Conservation (phyloP, 108 stramenopile genomes). For the Aurantiochytrium sp. region DNA sequence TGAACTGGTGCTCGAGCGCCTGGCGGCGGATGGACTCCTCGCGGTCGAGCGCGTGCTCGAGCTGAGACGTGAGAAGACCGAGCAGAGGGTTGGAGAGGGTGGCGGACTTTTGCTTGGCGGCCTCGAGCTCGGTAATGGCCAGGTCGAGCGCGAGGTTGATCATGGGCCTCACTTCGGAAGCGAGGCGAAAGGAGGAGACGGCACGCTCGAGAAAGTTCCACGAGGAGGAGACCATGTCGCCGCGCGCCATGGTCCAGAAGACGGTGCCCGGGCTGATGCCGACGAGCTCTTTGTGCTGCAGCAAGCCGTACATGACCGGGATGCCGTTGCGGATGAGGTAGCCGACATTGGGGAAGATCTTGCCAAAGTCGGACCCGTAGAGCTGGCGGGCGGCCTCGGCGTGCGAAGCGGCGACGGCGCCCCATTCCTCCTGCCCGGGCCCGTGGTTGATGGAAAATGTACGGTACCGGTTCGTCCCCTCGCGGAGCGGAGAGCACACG, state of each 20-base stretch:
- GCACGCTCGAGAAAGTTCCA: constrained; percentile 26
- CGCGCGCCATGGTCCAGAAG: constrained; percentile 9
- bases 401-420: constrained; percentile 1
- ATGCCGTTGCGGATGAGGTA: constrained; percentile 16
- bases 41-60: not conserved
- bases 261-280: constrained; percentile 18
- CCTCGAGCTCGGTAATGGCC: constrained; percentile 24
- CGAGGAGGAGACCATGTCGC: constrained; percentile 15
- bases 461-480: constrained; percentile 14
- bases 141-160: constrained; percentile 2
- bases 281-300: not conserved
- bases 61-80: not conserved
- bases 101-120: not conserved
- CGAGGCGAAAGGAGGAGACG: constrained; percentile 10
- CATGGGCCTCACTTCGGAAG: not conserved
- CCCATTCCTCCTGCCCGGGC: constrained; percentile 24
- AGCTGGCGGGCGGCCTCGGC: not conserved
- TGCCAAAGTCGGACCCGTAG: not conserved
- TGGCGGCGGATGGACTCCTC: constrained; percentile 1
- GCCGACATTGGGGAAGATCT: constrained; percentile 7
- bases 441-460: not conserved
- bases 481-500: constrained; percentile 9
- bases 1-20: not conserved
- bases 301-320: constrained; percentile 16
- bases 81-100: constrained; percentile 27